phyloP scores from a whole-genome alignment of 2,329 filamentous ascomycete species.

The Amesomyces nigricolor region DNA sequence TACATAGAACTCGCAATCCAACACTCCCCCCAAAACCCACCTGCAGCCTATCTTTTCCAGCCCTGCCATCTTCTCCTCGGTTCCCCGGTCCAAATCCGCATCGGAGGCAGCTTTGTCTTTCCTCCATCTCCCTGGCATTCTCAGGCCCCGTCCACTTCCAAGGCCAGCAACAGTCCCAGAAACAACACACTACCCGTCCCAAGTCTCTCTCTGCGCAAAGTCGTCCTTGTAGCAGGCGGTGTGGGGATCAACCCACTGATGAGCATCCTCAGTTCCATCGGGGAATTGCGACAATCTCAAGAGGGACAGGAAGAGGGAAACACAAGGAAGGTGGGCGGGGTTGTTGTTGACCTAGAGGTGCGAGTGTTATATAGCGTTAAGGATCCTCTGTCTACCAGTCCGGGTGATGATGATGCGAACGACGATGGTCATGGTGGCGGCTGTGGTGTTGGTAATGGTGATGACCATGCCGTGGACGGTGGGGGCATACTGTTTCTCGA shows the following conservation, averaged over 20 bases:
- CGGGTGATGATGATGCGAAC: too few species aligned
- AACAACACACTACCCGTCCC: slow-evolving; percentile 30
- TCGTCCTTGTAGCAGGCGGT: slow-evolving; percentile 74
- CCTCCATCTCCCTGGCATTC: slow-evolving; percentile 49
- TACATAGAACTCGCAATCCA: slow-evolving; percentile 79
- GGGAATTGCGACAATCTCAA: slow-evolving; percentile 31
- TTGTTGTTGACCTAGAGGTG: slow-evolving; percentile 37
- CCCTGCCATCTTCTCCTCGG: slow-evolving; percentile 55
- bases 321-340: background rate
- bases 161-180: slow-evolving; percentile 15
- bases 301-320: background rate
- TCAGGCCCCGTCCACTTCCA: background rate
- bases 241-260: slow-evolving; percentile 78
- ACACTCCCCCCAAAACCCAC: slow-evolving; percentile 61
- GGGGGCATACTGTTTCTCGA: slow-evolving; percentile 46
- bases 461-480: slow-evolving; percentile 16
- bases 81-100: slow-evolving; percentile 56
- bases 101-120: slow-evolving; percentile 78
- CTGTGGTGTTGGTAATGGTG: background rate
- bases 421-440: background rate
- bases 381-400: slow-evolving; percentile 18
- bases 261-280: slow-evolving; percentile 63
- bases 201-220: slow-evolving; percentile 42
- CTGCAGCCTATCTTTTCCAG: slow-evolving; percentile 71
- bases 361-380: slow-evolving; percentile 59